phyloP scores from a whole-genome alignment of 345 rosid genomes.

The Eucalyptus tenuipes region DNA sequence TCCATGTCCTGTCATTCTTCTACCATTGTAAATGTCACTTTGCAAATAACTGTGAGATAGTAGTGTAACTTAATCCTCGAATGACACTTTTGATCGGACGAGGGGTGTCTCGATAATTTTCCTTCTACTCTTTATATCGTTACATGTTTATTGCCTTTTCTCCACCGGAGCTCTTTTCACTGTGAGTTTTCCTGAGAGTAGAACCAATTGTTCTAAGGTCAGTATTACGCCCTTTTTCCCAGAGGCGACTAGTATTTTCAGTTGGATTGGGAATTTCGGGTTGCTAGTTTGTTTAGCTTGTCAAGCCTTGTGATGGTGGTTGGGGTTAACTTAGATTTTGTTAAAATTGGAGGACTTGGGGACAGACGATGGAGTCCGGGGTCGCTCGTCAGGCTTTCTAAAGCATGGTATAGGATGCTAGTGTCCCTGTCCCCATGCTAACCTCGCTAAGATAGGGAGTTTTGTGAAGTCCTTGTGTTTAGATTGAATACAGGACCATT shows the following conservation, averaged over 20 bases:
- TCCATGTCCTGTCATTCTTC: constrained; percentile 86
- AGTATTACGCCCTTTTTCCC: not conserved
- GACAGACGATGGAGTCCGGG: not conserved
- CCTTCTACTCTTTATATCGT: not conserved
- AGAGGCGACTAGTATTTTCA: not conserved
- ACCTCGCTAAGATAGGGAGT: not conserved
- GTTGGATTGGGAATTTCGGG: not conserved
- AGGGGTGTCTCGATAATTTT: not conserved
- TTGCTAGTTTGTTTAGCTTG: not conserved
- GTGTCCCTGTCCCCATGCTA: not conserved
- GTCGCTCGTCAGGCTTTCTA: not conserved
- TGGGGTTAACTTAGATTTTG: not conserved
- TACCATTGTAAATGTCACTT: constrained; percentile 38
- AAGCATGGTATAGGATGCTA: not conserved
- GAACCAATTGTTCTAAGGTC: not conserved
- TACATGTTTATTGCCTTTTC: not conserved
- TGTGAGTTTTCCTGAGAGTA: not conserved
- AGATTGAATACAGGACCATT: not conserved
- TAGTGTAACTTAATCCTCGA: not conserved
- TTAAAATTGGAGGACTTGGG: not conserved
- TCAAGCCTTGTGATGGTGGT: not conserved
- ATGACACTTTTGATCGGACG: not conserved
- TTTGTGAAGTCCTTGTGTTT: not conserved
- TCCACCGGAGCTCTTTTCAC: not conserved
- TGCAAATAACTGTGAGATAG: not conserved